A percentile compares a stretch with the other conserved stretches of the same genome.
phyloP scores from a whole-genome alignment of 1,284 basidiomycete genomes.

The Apiotrichum gamsii region DNA sequence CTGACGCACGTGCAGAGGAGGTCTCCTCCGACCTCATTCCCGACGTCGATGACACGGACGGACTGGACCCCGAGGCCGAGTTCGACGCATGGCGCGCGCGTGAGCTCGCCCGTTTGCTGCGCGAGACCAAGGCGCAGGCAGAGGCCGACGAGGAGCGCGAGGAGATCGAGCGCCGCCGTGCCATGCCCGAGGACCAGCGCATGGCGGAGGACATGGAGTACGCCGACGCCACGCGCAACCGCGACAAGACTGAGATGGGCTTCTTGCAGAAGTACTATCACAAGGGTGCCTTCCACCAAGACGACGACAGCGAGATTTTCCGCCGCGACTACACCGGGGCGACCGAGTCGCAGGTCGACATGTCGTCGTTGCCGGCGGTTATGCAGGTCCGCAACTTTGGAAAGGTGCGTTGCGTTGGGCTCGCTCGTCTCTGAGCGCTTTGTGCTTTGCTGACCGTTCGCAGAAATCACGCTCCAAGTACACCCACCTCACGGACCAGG shows the following conservation, averaged over 20 bases:
- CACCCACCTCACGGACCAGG: constrained; percentile 90
- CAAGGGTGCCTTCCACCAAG: constrained; percentile 94
- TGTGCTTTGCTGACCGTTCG: constrained; percentile 1
- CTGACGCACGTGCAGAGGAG: constrained; percentile 59
- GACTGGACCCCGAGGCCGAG: constrained; percentile 78
- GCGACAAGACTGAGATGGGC: constrained; percentile 60
- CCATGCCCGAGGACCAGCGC: constrained; percentile 85
- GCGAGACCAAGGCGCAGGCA: constrained; percentile 78
- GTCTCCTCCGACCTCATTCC: constrained; percentile 65
- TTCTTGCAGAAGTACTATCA: constrained; percentile 99
- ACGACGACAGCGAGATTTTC: constrained; percentile 80
- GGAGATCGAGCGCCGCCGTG: constrained; percentile 82
- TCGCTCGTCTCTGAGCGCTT: too few relatives aligned
- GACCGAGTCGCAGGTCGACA: constrained; percentile 77
- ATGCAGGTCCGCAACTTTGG: constrained; percentile 99
- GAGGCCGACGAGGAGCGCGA: constrained; percentile 72
- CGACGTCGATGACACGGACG: constrained; percentile 93
- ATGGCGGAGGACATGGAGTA: constrained; percentile 82
- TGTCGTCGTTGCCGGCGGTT: constrained; percentile 78
- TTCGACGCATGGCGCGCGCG: constrained; percentile 94
- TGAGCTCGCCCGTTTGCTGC: constrained; percentile 82
- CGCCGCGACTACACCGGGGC: constrained; percentile 82
- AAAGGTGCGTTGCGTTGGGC: constrained; percentile 28
- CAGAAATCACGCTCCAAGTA: constrained; percentile 55
- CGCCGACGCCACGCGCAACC: constrained; percentile 68